Evolutionary conservation across 108 stramenopile species (phyloP).

Genomic region (Hondaea fermentalgiana): DNA sequence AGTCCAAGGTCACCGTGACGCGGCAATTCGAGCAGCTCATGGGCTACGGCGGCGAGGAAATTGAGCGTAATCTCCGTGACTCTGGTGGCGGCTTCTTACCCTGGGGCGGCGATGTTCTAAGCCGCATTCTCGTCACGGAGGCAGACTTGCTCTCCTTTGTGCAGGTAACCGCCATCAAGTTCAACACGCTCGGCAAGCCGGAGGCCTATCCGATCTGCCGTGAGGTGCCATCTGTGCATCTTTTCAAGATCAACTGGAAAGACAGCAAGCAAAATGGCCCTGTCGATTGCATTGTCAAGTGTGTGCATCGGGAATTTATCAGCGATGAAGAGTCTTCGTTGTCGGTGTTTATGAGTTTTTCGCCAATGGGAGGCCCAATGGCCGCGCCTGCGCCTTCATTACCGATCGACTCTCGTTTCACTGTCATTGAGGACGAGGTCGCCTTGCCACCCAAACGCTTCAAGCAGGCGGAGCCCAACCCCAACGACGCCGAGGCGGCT

Average conservation of each 20-base stretch:
- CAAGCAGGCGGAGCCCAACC: not conserved
- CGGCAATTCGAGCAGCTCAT: not conserved
- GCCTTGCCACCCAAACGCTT: not conserved
- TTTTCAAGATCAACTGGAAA: not conserved
- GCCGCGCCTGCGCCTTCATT: not conserved
- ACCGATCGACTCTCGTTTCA: not conserved
- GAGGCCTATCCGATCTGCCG: not conserved
- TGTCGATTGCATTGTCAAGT: not conserved
- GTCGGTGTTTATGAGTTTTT: not conserved
- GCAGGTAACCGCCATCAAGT: not conserved
- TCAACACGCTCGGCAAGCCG: not conserved
- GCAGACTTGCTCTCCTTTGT: not conserved
- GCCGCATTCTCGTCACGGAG: not conserved
- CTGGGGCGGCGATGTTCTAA: not conserved
- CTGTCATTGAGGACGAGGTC: not conserved
- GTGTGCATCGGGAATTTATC: not conserved
- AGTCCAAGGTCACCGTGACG: not conserved
- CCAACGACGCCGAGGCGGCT: not conserved
- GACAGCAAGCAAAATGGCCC: not conserved
- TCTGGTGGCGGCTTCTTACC: not conserved
- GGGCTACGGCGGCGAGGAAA: constrained; percentile 11
- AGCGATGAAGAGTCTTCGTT: not conserved
- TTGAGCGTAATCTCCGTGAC: not conserved
- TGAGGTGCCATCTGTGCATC: not conserved
- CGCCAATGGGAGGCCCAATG: not conserved